Evolutionary conservation across 192 early-diverging fungal genomes (phyloP), one percentile per base, ranked within the genome.

Genomic region (Helicostylum pulchrum): DNA sequence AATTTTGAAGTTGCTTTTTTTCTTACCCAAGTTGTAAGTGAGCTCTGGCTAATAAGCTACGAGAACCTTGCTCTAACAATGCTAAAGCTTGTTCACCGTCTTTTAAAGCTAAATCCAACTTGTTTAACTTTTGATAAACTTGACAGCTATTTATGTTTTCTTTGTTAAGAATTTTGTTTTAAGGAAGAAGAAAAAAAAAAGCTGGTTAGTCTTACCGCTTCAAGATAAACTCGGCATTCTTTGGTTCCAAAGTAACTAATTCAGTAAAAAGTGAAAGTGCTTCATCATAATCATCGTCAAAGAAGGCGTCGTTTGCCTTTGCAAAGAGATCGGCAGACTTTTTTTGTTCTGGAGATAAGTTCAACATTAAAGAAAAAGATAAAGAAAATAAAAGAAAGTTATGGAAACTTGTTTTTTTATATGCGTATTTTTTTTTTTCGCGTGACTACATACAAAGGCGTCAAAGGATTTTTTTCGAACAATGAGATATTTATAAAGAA

Each of bases 231-330:
- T 90, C 87, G 53, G 81, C 70, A 47, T 83, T 78, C 1, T 80
- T 71, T 47, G 87, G 80, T 67, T 88, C 82, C 1, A 81, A 60
- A 4, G 79, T 71, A 64, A 92, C 85, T 19, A 89, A 86, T 65
- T 87, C 73, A 5, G 80, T 83, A 72, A 84, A 93, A 34, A 92
- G 79, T 7, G 67, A 66, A 61, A 92, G 77, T 34, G 92, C 88
- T 46, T 82, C 78, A 46, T 87, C 82, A 64, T 83, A 94, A 61
- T 91, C 89, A 58, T 90, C 90, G 56, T 90, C 87, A 68, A 90
- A 85, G 67, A 87, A 92, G 43, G 88, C 88, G 64, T 88, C 83
- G 71, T 85, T 90, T 12, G 87, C 94, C 66, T 84, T 62, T 12
- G 68, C 53, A 42, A 49, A 64, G 4, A 62, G 26, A n/a, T 70